These are phyloP conservation scores for Trichophyton equinum DNA, from an alignment of 2,329 filamentous ascomycete species.

Conservation along the genomic window DNA sequence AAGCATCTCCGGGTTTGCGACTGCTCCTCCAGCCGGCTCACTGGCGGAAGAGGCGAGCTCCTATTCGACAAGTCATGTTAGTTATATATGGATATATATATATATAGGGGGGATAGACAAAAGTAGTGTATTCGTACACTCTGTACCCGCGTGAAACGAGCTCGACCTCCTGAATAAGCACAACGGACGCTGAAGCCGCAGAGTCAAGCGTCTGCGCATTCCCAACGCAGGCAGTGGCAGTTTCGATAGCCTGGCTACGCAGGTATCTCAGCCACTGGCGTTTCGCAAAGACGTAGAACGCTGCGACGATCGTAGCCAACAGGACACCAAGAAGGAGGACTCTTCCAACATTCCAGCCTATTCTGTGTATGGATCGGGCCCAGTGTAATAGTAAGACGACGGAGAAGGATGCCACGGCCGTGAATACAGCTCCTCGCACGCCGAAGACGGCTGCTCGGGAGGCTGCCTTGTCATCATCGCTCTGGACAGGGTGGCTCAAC, in stretches of 20 bases:
- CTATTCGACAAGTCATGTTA: conserved; percentile 34
- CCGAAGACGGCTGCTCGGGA: conserved; percentile 38
- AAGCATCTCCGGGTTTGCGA: conserved; percentile 67
- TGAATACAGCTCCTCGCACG: conserved; percentile 52
- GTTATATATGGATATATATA: conserved; percentile 2
- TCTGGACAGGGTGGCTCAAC: conserved; percentile 19
- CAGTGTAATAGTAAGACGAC: conserved; percentile 60
- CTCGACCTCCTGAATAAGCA: conserved; percentile 88
- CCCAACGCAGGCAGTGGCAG: conserved; percentile 55
- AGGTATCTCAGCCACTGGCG: conserved; percentile 73
- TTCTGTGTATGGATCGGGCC: conserved; percentile 46
- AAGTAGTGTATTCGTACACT: conserved; percentile 43
- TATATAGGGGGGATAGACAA: not conserved
- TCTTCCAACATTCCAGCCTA: conserved; percentile 29
- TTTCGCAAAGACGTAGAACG: conserved; percentile 59
- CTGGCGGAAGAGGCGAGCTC: conserved; percentile 80
- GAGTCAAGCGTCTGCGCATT: conserved; percentile 72
- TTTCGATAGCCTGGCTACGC: conserved; percentile 58
- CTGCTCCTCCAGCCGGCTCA: conserved; percentile 77
- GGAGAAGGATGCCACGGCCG: conserved; percentile 50
- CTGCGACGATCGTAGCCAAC: conserved; percentile 40
- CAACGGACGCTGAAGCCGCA: conserved; percentile 60
- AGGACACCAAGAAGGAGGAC: conserved; percentile 32
- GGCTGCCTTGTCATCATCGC: conserved; percentile 22
- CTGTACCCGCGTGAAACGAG: conserved; percentile 82